Conservation (phyloP, 2,329 filamentous ascomycete genomes). For the Neonectria sp. region DNA sequence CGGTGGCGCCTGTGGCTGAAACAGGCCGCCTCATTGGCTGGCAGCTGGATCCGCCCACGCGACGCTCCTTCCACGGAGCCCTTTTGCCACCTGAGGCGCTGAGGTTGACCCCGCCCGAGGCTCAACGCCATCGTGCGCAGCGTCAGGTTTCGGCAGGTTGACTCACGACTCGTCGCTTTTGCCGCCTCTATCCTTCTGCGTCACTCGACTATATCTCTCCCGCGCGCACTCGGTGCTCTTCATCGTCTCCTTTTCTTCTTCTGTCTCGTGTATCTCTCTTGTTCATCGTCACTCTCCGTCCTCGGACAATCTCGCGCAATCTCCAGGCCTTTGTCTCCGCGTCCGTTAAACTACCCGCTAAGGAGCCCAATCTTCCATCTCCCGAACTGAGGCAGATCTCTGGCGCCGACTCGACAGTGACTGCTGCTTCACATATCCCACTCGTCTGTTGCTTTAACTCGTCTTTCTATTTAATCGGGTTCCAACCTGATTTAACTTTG, state of each 20-base stretch:
- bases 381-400: background rate
- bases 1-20: slow-evolving; percentile 18
- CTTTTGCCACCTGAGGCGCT: slow-evolving; percentile 24
- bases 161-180: slow-evolving; percentile 10
- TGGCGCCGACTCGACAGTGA: background rate
- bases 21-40: slow-evolving; percentile 18
- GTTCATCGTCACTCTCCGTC: background rate
- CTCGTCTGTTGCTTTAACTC: background rate
- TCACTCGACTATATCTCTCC: slow-evolving; percentile 7
- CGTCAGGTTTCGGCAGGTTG: slow-evolving; percentile 13
- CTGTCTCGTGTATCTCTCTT: background rate
- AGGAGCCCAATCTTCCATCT: background rate
- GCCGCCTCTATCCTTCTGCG: background rate
- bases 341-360: background rate
- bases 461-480: background rate
- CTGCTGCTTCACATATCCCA: slow-evolving; percentile 3
- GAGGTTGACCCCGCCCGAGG: slow-evolving; percentile 15
- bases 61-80: background rate
- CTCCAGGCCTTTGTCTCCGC: background rate
- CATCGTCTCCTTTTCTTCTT: background rate
- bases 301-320: background rate
- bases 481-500: background rate
- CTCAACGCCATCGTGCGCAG: slow-evolving; percentile 1
- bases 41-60: slow-evolving; percentile 2
- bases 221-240: background rate